Conservation (phyloP, 139 green algal species). For the Marvania coccoides region DNA sequence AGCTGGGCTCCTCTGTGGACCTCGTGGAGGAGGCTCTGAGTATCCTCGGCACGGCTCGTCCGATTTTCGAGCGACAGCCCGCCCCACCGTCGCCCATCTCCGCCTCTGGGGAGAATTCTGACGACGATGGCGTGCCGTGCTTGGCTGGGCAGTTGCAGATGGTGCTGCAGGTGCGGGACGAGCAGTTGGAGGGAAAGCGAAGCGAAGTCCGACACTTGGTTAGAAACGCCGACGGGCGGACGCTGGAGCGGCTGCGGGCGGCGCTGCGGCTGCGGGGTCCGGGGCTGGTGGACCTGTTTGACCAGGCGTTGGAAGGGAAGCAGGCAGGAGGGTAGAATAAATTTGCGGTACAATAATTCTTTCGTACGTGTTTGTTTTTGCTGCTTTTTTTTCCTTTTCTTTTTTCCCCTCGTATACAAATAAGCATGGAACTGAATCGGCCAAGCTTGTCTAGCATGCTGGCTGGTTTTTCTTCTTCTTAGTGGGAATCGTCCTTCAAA, state of each 20-base stretch:
- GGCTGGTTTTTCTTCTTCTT: too few species aligned
- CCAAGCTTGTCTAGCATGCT: too few species aligned
- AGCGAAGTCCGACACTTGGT: neutral
- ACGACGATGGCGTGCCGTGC: neutral
- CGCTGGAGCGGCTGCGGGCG: neutral
- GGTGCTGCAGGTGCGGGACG: neutral
- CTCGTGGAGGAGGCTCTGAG: conserved; percentile 1
- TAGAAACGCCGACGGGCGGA: neutral
- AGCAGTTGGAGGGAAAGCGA: neutral
- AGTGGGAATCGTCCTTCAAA: too few species aligned
- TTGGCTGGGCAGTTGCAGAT: neutral
- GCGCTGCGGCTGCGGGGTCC: neutral
- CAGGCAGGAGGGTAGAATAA: too few species aligned
- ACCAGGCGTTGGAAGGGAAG: neutral
- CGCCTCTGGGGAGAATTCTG: neutral
- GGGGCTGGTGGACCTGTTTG: conserved; percentile 1
- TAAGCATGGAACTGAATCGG: too few species aligned
- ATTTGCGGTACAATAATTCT: too few species aligned
- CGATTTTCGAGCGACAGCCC: neutral
- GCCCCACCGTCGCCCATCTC: neutral
- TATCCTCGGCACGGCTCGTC: neutral
- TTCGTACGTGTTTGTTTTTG: too few species aligned
- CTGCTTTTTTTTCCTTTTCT: too few species aligned
- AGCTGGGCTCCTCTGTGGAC: neutral
- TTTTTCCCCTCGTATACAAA: too few species aligned